Evolutionary conservation across 352 stramenopile genomes (phyloP).

Genomic region (Globisporangium parvum): DNA sequence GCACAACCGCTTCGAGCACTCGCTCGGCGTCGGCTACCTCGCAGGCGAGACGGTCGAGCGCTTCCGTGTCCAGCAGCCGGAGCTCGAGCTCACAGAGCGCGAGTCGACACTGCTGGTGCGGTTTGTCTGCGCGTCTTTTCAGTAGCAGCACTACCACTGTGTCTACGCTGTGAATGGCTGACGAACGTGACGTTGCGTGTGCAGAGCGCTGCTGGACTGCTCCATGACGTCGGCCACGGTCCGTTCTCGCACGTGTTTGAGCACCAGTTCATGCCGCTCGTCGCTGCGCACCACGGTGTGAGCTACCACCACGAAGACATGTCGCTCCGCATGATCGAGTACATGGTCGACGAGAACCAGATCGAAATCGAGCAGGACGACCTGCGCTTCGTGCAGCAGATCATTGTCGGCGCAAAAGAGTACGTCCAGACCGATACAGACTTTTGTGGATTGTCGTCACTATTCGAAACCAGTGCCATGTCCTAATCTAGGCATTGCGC

Average conservation of each 20-base stretch:
- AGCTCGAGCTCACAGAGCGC: slow-evolving; percentile 86
- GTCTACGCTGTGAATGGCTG: not conserved
- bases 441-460: not conserved
- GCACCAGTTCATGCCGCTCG: slow-evolving; percentile 79
- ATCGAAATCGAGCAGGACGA: slow-evolving; percentile 71
- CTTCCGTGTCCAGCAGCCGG: slow-evolving; percentile 83
- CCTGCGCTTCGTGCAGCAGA: slow-evolving; percentile 70
- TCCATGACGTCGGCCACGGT: slow-evolving; percentile 91
- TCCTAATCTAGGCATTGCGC: too few species aligned
- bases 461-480: too few species aligned
- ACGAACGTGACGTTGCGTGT: not conserved
- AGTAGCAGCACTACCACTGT: too few species aligned
- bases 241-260: slow-evolving; percentile 97
- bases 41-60: slow-evolving; percentile 80
- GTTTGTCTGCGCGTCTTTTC: too few species aligned
- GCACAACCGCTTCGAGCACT: slow-evolving; percentile 96
- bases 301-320: slow-evolving; percentile 82
- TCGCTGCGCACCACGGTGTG: slow-evolving; percentile 22
- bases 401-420: slow-evolving; percentile 78
- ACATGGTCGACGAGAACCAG: slow-evolving; percentile 74
- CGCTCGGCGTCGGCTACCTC: slow-evolving; percentile 92
- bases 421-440: slow-evolving; percentile 15
- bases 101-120: slow-evolving; percentile 71
- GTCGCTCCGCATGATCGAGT: slow-evolving; percentile 74
- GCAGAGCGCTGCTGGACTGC: slow-evolving; percentile 68